These are phyloP conservation scores for Lyophyllum atratum DNA, from an alignment of 768 basidiomycete genomes.

Conservation along the genomic window DNA sequence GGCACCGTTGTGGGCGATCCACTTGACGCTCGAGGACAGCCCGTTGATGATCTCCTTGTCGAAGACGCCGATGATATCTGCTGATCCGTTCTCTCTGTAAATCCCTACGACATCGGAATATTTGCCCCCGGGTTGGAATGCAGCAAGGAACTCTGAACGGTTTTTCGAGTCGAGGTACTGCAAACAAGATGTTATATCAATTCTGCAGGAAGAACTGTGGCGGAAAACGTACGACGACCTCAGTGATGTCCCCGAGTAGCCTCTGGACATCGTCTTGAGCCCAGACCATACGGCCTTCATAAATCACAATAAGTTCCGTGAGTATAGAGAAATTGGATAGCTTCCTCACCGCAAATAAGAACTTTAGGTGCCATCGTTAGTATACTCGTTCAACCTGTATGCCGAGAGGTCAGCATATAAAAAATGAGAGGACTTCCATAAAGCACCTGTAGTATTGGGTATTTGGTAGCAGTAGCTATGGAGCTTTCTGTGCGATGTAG, in stretches of 20 bases:
- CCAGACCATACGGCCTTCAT: conserved; percentile 73
- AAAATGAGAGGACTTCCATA: not conserved
- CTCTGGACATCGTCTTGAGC: conserved; percentile 72
- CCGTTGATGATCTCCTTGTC: conserved; percentile 76
- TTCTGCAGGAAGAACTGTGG: not conserved
- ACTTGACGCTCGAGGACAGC: conserved; percentile 69
- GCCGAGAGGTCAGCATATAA: not conserved
- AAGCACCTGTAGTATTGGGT: not conserved
- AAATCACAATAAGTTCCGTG: not conserved
- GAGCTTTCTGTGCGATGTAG: not conserved
- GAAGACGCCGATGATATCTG: conserved; percentile 69
- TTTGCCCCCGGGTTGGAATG: conserved; percentile 65
- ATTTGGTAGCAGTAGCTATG: not conserved
- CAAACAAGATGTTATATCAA: not conserved
- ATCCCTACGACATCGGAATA: conserved; percentile 75
- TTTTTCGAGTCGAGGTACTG: conserved; percentile 55
- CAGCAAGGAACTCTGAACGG: conserved; percentile 70
- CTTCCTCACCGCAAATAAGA: conserved; percentile 28
- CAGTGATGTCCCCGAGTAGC: conserved; percentile 67
- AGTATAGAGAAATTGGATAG: not conserved
- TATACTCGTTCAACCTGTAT: not conserved
- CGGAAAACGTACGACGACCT: conserved; percentile 68
- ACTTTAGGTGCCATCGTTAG: conserved; percentile 29
- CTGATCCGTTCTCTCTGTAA: conserved; percentile 75
- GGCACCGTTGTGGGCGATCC: conserved; percentile 92